These are phyloP conservation scores for Aegilops umbellulata DNA, from an alignment of 176 grass and related monocot species.

Conservation along the genomic window DNA sequence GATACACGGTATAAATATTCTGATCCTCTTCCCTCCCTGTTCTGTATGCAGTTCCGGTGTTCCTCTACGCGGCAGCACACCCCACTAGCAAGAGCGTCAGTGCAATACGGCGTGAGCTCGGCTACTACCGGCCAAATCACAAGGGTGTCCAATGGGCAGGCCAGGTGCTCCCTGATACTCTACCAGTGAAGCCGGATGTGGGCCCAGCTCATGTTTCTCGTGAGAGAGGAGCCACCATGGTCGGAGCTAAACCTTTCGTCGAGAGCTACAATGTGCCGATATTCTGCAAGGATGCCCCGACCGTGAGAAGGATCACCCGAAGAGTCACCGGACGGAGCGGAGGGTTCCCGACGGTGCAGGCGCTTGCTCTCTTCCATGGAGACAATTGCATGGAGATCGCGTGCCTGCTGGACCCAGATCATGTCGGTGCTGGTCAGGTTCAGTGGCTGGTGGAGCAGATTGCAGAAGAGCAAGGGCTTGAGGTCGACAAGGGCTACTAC, in stretches of 20 bases:
- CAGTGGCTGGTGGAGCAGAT: conserved; percentile 58
- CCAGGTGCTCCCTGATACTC: conserved; percentile 35
- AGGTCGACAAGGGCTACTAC: conserved; percentile 68
- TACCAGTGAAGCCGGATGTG: conserved; percentile 50
- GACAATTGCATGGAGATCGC: conserved; percentile 63
- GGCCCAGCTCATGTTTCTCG: conserved; percentile 32
- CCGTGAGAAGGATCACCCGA: conserved; percentile 53
- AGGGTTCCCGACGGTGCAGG: conserved; percentile 59
- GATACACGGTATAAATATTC: neutral
- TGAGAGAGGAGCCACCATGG: conserved; percentile 45
- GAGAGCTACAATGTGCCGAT: conserved; percentile 64
- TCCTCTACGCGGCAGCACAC: conserved; percentile 68
- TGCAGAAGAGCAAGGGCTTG: conserved; percentile 51
- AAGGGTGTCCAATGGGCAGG: conserved; percentile 54
- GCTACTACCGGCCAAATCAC: conserved; percentile 55
- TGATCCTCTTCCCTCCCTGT: neutral
- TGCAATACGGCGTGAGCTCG: conserved; percentile 54
- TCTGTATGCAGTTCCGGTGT: conserved; percentile 62
- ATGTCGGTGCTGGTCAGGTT: conserved; percentile 47
- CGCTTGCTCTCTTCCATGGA: conserved; percentile 55
- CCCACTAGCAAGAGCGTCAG: conserved; percentile 32
- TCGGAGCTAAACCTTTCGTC: conserved; percentile 48
- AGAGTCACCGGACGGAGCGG: conserved; percentile 51
- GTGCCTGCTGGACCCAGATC: conserved; percentile 59
- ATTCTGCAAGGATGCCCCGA: conserved; percentile 37